Base-by-base conservation (phyloP, 208 protist species). In the Wallacemonas rigidus region DNA sequence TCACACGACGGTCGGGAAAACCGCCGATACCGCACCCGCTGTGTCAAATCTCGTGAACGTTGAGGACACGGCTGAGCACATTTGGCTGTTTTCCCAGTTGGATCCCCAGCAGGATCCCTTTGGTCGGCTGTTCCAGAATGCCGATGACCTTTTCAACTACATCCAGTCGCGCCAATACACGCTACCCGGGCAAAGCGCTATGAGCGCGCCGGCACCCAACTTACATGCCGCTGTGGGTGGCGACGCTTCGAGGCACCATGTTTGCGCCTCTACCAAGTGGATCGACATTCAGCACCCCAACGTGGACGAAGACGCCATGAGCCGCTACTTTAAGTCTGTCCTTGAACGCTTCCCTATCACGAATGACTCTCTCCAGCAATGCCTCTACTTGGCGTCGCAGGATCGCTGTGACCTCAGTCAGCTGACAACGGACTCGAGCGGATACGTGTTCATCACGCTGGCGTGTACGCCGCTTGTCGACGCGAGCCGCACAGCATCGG, bases 381-480 rank as follows among this genome's bases (percentile, higher is more conserved):
- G 91, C 58, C 63, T 82, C 44, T 93, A 91, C 77, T 64, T 92
- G 2, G 76, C 77, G 26, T 81, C 71, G 41, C 71, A 87, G n/a
- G 91, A 96, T 67, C 36, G 71, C 9, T 60, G 88, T 26, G 74
- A 89, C 68, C 80, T 83, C 9, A 74, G 80, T 54, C 47, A 79
- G 17, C 76, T 85, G 40, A 77, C 82, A 3, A 39, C 75, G 9
- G 45, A 67, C 64, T 41, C 57, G 6, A 60, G 71, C 4, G 81
- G 82, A 7, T 96, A 96, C 62, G 69, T 89, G 53, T 94, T 91
- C 61, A 75, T 96, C 15, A 90, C 82, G 44, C 41, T 96, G 3
- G 84, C 82, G 67, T 94, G 91, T 61, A 93, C 91, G 6, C 91
- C 91, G 0, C 70, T 88, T 26, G 60, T 69, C 9, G 63, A 2